Evolutionary conservation across 164 flowering plant species (phyloP), one percentile per base, ranked within the genome.

Genomic region (Kingdonia uniflora): DNA sequence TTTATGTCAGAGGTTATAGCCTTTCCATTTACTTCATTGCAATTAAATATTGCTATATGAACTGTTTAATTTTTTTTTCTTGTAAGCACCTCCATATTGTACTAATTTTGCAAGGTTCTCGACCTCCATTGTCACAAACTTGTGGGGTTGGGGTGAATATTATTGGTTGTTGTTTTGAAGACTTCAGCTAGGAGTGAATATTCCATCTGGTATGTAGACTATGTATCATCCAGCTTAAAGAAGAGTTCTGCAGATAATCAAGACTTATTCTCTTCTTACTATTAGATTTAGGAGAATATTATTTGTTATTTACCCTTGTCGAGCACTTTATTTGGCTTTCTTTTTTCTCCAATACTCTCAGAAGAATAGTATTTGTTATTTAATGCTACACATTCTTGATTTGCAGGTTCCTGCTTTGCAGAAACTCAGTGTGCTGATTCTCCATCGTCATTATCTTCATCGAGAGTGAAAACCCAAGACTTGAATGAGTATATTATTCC

Each of bases 371-470:
- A 29, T 38, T 11, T 29, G 42, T 11, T 19, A 17, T 52, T 8
- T 1, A 17, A 17, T 54, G 19, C 14, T 15, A 7, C 17, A 24
- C 26, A 19, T 19, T 54, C 69, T 57, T 35, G n/a, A 22, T 69
- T 72, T 29, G 75, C 85, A 81, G 95, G 72, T 24, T 84, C 94
- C 13, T 72, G 85, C 59, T 47, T 66, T 62, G 80, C 80, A 2
- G 94, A 85, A 72, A 79, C 73, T 61, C 88, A 79, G 68, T 88
- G 80, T 40, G 73, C 80, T 17, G 77, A 73, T 59, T 83, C 95
- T n/a, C 49, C 69, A 50, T 79, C 89, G 26, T 58, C 84, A 19
- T 57, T 87, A 25, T 56, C 81, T 7, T 76, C 83, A 20, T 63
- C 95, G 39, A 81, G 82, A 71, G 59, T 76, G 67, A 68, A 64